A percentile compares a stretch with the other conserved stretches of the same genome.
These are phyloP conservation scores for Calonectria naviculata DNA, from an alignment of 2,329 filamentous ascomycete genomes.

Conservation along the genomic window DNA sequence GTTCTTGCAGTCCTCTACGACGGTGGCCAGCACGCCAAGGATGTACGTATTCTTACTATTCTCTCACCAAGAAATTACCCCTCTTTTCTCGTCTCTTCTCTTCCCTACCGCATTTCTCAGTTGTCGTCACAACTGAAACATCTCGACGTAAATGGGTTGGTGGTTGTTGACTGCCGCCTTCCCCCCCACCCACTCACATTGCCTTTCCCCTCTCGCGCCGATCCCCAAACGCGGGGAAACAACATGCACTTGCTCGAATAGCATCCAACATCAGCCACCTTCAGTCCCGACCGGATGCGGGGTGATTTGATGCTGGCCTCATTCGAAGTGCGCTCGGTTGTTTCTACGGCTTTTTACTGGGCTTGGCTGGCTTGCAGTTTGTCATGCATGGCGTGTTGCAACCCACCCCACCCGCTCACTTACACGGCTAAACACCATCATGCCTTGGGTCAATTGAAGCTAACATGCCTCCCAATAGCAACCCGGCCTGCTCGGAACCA, in stretches of 20 bases:
- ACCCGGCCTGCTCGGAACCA: slow-evolving; percentile 90
- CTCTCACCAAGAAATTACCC: neutral
- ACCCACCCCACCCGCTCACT: slow-evolving; percentile 22
- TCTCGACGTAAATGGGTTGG: slow-evolving; percentile 9
- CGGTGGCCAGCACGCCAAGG: slow-evolving; percentile 86
- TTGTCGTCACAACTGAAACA: slow-evolving; percentile 10
- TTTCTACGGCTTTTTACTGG: neutral
- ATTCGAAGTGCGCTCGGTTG: neutral
- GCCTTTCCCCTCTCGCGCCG: slow-evolving; percentile 27
- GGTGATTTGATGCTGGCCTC: slow-evolving; percentile 9
- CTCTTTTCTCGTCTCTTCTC: slow-evolving; percentile 6
- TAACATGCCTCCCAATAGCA: slow-evolving; percentile 55
- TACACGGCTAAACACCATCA: slow-evolving; percentile 9
- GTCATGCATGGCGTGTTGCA: slow-evolving; percentile 5
- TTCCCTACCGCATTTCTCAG: slow-evolving; percentile 18
- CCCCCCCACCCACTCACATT: slow-evolving; percentile 27
- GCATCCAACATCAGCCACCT: slow-evolving; percentile 36
- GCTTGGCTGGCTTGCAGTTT: slow-evolving; percentile 7
- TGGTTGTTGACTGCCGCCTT: slow-evolving; percentile 10
- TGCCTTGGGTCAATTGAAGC: neutral
- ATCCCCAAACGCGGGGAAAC: slow-evolving; percentile 44
- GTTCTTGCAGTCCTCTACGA: slow-evolving; percentile 95
- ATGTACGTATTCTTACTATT: slow-evolving; percentile 65
- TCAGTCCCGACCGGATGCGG: slow-evolving; percentile 31
- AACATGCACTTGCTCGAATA: slow-evolving; percentile 25